A percentile compares a stretch with the other conserved stretches of the same genome.
Evolutionary conservation across 176 grass and related monocot genomes (phyloP).

Genomic region (Rhynchospora tenuis): DNA sequence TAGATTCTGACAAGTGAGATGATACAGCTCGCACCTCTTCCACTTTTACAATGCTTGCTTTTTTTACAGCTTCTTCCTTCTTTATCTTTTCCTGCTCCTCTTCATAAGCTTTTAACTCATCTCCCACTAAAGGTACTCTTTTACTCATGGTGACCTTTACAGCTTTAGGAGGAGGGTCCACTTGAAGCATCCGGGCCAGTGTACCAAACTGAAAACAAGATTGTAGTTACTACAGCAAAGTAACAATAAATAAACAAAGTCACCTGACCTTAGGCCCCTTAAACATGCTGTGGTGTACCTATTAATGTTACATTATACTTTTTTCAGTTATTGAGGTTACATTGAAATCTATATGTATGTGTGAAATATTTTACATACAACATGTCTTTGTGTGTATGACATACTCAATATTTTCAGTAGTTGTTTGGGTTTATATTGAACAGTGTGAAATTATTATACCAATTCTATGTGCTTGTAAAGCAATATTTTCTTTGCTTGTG

Average conservation of each 20-base stretch:
- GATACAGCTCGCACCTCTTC: slow-evolving; percentile 49
- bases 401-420: background rate
- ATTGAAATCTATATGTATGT: background rate
- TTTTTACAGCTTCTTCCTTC: slow-evolving; percentile 61
- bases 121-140: slow-evolving; percentile 77
- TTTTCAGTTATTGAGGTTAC: background rate
- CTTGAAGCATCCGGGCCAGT: slow-evolving; percentile 98
- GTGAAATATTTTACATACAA: background rate
- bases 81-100: slow-evolving; percentile 82
- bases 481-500: background rate
- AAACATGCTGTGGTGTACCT: background rate
- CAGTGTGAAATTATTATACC: background rate
- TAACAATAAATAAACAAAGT: background rate
- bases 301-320: background rate
- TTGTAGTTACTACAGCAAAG: background rate
- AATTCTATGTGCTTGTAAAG: background rate
- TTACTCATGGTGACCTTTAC: slow-evolving; percentile 92
- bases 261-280: background rate
- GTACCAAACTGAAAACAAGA: slow-evolving; percentile 70
- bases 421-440: background rate
- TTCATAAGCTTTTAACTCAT: slow-evolving; percentile 88
- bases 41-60: slow-evolving; percentile 60
- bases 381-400: background rate
- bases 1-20: slow-evolving; percentile 62
- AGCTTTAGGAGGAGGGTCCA: slow-evolving; percentile 94